Conservation (phyloP, 2,329 filamentous ascomycete species). For the Apiospora rasikravindrae region DNA sequence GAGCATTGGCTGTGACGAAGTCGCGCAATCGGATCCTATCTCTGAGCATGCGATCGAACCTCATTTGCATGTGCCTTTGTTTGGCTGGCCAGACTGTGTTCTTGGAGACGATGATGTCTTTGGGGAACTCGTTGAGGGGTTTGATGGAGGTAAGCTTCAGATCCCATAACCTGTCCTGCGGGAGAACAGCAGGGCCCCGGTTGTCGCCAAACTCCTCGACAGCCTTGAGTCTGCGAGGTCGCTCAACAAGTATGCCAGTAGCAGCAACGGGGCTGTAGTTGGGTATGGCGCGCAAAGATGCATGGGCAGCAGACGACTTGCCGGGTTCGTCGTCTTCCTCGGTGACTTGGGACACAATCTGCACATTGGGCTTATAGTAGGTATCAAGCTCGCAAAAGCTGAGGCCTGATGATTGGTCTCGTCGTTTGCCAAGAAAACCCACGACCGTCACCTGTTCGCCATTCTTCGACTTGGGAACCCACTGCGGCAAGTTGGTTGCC, state of each 20-base stretch:
- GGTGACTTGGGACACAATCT: conserved; percentile 52
- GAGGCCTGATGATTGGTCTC: conserved; percentile 71
- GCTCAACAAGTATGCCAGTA: conserved; percentile 43
- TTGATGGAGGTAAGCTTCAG: conserved; percentile 66
- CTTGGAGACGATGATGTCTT: conserved; percentile 76
- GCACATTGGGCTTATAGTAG: conserved; percentile 36
- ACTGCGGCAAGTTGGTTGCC: background rate
- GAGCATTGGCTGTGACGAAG: conserved; percentile 45
- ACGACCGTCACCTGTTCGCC: conserved; percentile 50
- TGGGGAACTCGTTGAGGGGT: conserved; percentile 74
- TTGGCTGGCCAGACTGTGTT: conserved; percentile 76
- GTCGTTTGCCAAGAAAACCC: conserved; percentile 75
- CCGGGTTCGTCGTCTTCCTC: conserved; percentile 45
- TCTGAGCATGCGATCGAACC: conserved; percentile 71
- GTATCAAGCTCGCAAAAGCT: conserved; percentile 67
- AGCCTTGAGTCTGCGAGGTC: conserved; percentile 22
- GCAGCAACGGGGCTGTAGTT: conserved; percentile 60
- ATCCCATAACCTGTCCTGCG: conserved; percentile 49
- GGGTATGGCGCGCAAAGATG: conserved; percentile 51
- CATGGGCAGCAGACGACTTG: conserved; percentile 35
- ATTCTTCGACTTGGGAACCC: background rate
- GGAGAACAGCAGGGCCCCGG: no score
- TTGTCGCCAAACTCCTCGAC: background rate
- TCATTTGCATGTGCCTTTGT: conserved; percentile 82
- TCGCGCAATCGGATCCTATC: conserved; percentile 75